A percentile compares a stretch with the other conserved stretches of the same genome.
These are phyloP conservation scores for Saturnispora dispora DNA, from an alignment of 805 yeast species.

Conservation along the genomic window DNA sequence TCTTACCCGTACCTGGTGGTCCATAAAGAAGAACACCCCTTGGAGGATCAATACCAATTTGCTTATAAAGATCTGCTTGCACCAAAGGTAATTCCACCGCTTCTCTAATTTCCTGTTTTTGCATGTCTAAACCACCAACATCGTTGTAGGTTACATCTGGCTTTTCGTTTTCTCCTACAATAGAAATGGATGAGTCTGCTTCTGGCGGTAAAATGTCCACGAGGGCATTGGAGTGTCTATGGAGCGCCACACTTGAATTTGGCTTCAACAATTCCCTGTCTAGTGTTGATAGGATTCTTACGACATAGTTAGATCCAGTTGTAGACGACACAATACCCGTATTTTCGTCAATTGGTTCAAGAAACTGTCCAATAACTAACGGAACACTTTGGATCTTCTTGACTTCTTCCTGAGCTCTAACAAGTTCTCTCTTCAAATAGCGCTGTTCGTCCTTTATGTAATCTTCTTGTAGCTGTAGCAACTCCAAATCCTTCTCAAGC, in stretches of 20 bases:
- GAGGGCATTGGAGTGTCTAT: slow-evolving; percentile 95
- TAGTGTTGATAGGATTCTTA: slow-evolving; percentile 84
- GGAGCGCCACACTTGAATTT: slow-evolving; percentile 91
- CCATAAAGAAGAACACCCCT: slow-evolving; percentile 96
- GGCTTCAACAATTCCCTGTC: slow-evolving; percentile 93
- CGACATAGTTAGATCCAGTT: slow-evolving; percentile 96
- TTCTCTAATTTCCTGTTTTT: slow-evolving; percentile 96
- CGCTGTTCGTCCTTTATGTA: slow-evolving; percentile 98
- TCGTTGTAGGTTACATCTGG: slow-evolving; percentile 93
- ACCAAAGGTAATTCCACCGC: slow-evolving; percentile 96
- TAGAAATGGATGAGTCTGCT: slow-evolving; percentile 93
- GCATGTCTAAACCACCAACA: slow-evolving; percentile 99
- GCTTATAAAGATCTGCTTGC: slow-evolving; percentile 91
- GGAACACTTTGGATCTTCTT: slow-evolving; percentile 97
- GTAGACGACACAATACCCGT: slow-evolving; percentile 97
- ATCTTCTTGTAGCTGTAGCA: slow-evolving; percentile 82
- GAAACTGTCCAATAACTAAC: slow-evolving; percentile 92
- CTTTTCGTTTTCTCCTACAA: slow-evolving; percentile 88
- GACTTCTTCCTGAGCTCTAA: slow-evolving; percentile 97
- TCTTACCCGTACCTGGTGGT: slow-evolving; percentile 99
- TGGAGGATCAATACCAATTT: slow-evolving; percentile 98
- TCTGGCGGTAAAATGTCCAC: slow-evolving; percentile 98
- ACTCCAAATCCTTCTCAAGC: slow-evolving; percentile 82
- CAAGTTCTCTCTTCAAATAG: slow-evolving; percentile 85
- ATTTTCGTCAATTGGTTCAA: slow-evolving; percentile 94